A percentile compares a stretch with the other conserved stretches of the same genome.
phyloP scores from a whole-genome alignment of 129 eudicot genomes.

The Logfia minima region DNA sequence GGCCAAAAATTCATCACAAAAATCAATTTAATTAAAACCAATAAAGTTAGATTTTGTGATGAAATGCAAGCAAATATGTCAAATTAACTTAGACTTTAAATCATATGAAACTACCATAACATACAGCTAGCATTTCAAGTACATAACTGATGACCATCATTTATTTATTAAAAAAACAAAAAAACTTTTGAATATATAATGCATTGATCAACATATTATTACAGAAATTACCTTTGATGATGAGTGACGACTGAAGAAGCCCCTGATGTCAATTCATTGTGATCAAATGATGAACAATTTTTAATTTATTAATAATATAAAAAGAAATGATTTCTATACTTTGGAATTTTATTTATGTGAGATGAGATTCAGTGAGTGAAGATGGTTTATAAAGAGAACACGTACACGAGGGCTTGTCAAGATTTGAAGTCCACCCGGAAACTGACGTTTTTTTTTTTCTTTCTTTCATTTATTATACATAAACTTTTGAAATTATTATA shows the following conservation, averaged over 20 bases:
- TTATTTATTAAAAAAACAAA: neutral
- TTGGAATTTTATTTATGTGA: neutral
- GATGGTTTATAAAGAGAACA: slow-evolving; percentile 33
- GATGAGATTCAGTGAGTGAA: neutral
- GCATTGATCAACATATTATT: neutral
- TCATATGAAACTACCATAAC: neutral
- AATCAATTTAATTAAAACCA: slow-evolving; percentile 1
- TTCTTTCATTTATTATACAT: neutral
- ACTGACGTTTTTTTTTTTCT: neutral
- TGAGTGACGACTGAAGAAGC: neutral
- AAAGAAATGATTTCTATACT: neutral
- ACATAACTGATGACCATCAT: neutral
- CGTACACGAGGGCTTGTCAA: slow-evolving; percentile 5
- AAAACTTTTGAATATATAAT: neutral
- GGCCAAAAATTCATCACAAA: slow-evolving; percentile 15
- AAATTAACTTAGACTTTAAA: neutral
- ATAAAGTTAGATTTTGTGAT: slow-evolving; percentile 22
- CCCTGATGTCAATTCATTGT: neutral
- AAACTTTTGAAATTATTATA: neutral
- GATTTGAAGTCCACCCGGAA: slow-evolving; percentile 25
- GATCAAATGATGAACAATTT: slow-evolving; percentile 1
- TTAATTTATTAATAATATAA: neutral
- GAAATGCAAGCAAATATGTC: slow-evolving; percentile 25
- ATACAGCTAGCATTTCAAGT: neutral
- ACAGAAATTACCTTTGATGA: slow-evolving; percentile 17